Evolutionary conservation across 495 filamentous ascomycete species (phyloP).

Genomic region (Stereocaulon alpinum): DNA sequence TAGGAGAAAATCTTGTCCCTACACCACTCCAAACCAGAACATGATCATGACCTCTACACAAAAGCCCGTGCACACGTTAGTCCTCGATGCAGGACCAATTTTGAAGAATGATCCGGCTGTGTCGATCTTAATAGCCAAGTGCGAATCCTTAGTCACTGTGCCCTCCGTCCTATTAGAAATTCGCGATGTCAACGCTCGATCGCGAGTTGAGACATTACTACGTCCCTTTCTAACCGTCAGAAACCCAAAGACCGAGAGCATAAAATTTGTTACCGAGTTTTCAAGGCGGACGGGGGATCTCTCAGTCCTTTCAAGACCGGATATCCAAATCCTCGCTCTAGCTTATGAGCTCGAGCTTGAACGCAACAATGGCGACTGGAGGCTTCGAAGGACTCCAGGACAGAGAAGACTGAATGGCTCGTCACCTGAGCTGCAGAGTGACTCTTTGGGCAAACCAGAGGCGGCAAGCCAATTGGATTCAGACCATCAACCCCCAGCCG

Average conservation of each 20-base stretch:
- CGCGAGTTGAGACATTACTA: slow-evolving; percentile 69
- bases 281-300: slow-evolving; percentile 83
- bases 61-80: slow-evolving; percentile 71
- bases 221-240: slow-evolving; percentile 74
- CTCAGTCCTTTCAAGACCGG: slow-evolving; percentile 71
- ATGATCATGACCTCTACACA: slow-evolving; percentile 23
- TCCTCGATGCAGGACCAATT: slow-evolving; percentile 86
- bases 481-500: not conserved
- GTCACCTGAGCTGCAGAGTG: slow-evolving; percentile 7
- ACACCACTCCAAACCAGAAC: not conserved
- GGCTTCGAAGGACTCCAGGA: slow-evolving; percentile 62
- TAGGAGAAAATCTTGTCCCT: not conserved
- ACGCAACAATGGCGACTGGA: slow-evolving; percentile 72
- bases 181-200: slow-evolving; percentile 68
- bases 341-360: slow-evolving; percentile 87
- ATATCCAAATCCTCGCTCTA: slow-evolving; percentile 80
- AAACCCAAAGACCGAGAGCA: slow-evolving; percentile 59
- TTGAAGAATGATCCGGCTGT: slow-evolving; percentile 78
- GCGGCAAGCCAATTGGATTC: not conserved
- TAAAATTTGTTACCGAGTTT: slow-evolving; percentile 74
- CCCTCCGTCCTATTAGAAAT: slow-evolving; percentile 85
- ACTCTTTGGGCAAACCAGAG: not conserved
- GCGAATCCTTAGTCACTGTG: slow-evolving; percentile 71
- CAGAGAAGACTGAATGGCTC: slow-evolving; percentile 43
- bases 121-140: slow-evolving; percentile 63